These are phyloP conservation scores for Eruca vesicaria DNA, from an alignment of 441 rosid species.

Conservation along the genomic window DNA sequence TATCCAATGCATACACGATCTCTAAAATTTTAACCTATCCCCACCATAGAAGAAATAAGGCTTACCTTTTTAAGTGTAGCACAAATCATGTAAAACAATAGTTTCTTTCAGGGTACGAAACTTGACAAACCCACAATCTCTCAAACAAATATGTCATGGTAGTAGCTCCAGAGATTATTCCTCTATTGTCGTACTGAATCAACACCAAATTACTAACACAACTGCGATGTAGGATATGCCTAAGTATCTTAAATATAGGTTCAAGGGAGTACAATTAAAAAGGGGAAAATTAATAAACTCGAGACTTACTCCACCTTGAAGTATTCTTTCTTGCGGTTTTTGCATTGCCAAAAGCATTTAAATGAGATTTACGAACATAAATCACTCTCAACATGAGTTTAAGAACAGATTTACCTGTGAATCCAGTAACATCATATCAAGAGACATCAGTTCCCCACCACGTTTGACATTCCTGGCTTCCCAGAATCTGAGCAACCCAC, in stretches of 20 bases:
- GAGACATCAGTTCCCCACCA: background rate
- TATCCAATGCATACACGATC: constrained; percentile 53
- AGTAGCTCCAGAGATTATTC: no score
- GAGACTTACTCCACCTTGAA: background rate
- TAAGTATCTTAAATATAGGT: no score
- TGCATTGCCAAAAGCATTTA: background rate
- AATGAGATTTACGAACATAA: no score
- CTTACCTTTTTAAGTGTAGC: constrained; percentile 61
- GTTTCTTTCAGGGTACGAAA: constrained; percentile 79
- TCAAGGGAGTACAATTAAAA: no score
- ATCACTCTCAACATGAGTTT: no score
- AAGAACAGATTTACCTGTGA: no score
- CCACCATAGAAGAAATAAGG: constrained; percentile 10
- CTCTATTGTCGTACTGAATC: no score
- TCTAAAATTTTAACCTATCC: background rate
- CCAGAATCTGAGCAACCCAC: background rate
- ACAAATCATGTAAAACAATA: no score
- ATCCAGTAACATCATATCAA: background rate
- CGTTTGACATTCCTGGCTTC: background rate
- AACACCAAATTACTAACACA: no score
- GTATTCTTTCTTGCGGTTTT: background rate
- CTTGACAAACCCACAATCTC: constrained; percentile 75
- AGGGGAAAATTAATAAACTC: background rate
- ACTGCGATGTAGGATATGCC: background rate
- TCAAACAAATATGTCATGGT: constrained; percentile 20